Percentiles rank a stretch among this genome's conserved stretches.
These are phyloP conservation scores for Fusarium bulbicola DNA, from an alignment of 2,329 filamentous ascomycete genomes.

Conservation along the genomic window DNA sequence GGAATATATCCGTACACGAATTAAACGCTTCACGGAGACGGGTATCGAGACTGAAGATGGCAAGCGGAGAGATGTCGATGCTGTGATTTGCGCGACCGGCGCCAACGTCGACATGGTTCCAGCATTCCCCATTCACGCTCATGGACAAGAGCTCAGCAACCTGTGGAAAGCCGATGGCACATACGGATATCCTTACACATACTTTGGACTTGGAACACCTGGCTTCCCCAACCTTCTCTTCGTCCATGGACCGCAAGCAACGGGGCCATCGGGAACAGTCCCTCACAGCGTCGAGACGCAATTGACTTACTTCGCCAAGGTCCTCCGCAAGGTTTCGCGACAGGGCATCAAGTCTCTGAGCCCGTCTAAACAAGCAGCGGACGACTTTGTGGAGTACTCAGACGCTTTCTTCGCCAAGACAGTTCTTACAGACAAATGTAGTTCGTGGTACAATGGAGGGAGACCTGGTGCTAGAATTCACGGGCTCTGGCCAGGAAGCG, in stretches of 20 bases:
- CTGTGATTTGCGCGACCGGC: conserved; percentile 74
- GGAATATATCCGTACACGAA: conserved; percentile 65
- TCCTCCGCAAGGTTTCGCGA: conserved; percentile 71
- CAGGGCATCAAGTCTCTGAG: conserved; percentile 72
- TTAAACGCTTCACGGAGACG: conserved; percentile 65
- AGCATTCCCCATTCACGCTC: conserved; percentile 67
- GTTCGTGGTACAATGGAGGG: conserved; percentile 77
- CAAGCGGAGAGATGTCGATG: conserved; percentile 65
- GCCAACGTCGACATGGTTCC: conserved; percentile 68
- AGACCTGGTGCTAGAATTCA: conserved; percentile 70
- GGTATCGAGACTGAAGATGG: conserved; percentile 71
- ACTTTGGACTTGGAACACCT: conserved; percentile 70
- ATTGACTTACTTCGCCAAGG: conserved; percentile 70
- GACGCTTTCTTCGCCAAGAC: conserved; percentile 65
- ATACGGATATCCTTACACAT: conserved; percentile 72
- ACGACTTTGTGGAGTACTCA: conserved; percentile 70
- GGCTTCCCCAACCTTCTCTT: conserved; percentile 75
- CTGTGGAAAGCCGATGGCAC: conserved; percentile 66
- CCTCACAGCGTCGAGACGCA: conserved; percentile 74
- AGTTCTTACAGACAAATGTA: conserved; percentile 69
- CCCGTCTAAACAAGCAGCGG: conserved; percentile 66
- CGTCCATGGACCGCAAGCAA: conserved; percentile 67
- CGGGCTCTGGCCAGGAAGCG: conserved; percentile 75
- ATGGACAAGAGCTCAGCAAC: conserved; percentile 61
- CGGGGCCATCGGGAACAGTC: conserved; percentile 70